Evolutionary conservation across 2,329 filamentous ascomycete species (phyloP).

Genomic region (Colletotrichum agaves): DNA sequence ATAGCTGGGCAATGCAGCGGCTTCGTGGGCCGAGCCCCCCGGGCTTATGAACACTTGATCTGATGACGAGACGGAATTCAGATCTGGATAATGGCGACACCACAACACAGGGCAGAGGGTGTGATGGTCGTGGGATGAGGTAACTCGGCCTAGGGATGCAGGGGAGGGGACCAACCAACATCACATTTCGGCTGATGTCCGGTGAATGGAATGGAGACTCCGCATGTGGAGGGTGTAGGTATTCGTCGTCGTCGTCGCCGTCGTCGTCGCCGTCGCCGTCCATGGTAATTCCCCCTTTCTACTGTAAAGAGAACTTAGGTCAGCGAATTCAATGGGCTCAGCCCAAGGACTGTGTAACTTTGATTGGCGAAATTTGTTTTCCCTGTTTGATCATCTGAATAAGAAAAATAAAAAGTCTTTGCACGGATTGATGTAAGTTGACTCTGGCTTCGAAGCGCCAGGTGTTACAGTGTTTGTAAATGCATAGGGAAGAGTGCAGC

Average conservation of each 20-base stretch:
- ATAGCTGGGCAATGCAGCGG: background rate
- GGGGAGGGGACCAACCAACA: background rate
- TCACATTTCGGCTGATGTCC: background rate
- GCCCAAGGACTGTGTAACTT: too few relatives aligned
- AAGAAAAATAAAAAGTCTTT: background rate
- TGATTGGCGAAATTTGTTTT: background rate
- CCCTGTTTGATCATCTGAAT: background rate
- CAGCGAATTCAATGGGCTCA: too few relatives aligned
- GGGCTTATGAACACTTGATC: background rate
- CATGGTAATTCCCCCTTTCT: too few relatives aligned
- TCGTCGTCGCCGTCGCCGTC: too few relatives aligned
- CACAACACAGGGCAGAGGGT: conserved; percentile 14
- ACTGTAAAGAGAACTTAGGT: too few relatives aligned
- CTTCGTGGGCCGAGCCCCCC: conserved; percentile 11
- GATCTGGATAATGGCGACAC: background rate
- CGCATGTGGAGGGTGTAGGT: background rate
- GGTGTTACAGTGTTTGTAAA: too few relatives aligned
- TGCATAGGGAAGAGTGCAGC: too few relatives aligned
- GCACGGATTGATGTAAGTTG: too few relatives aligned
- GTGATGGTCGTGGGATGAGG: background rate
- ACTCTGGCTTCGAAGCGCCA: too few relatives aligned
- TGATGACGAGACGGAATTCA: background rate
- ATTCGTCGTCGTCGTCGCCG: background rate
- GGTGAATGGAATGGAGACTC: background rate
- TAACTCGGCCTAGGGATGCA: conserved; percentile 14